phyloP scores from a whole-genome alignment of 108 stramenopile species.

The Hondaea fermentalgiana region DNA sequence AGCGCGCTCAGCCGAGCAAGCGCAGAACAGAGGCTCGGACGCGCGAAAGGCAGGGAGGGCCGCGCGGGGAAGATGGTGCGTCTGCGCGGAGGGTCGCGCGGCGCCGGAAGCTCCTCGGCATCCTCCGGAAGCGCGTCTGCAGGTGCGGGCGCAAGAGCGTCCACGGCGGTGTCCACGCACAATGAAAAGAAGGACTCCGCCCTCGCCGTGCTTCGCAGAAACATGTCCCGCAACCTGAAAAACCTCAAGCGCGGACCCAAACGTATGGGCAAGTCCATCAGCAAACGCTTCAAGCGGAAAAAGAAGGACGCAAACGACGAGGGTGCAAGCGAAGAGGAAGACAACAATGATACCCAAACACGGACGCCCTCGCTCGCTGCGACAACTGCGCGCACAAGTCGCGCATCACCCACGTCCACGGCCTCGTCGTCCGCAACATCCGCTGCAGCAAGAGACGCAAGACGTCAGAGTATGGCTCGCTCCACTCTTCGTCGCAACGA shows the following conservation, averaged over 20 bases:
- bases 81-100: too few species aligned
- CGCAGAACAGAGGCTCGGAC: too few species aligned
- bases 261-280: background rate
- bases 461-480: background rate
- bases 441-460: background rate
- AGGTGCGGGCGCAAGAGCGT: background rate
- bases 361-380: too few species aligned
- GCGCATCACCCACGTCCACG: too few species aligned
- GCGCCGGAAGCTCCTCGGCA: background rate
- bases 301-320: background rate
- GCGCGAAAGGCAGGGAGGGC: background rate
- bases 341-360: background rate
- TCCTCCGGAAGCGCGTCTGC: background rate
- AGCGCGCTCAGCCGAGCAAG: too few species aligned
- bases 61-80: background rate
- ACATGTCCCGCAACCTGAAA: background rate
- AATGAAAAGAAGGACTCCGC: background rate
- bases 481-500: background rate
- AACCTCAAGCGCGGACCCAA: background rate
- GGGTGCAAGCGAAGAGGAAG: background rate
- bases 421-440: background rate
- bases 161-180: background rate
- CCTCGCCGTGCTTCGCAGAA: background rate
- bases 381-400: too few species aligned
- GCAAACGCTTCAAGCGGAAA: background rate